Evolutionary conservation across 306 rosid species (phyloP).

Genomic region (Vachellia collinsii): DNA sequence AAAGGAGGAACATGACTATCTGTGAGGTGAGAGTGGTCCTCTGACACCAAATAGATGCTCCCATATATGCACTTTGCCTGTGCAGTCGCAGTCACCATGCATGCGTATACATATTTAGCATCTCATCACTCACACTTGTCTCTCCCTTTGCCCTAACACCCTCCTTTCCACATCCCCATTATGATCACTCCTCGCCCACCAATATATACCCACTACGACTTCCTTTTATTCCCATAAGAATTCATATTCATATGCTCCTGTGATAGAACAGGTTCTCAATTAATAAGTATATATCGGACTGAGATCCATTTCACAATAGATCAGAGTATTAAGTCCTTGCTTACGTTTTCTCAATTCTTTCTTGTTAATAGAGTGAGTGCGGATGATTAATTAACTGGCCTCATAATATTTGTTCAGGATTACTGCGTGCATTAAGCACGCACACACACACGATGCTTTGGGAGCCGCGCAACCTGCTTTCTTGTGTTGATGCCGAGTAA

Average conservation of each 20-base stretch:
- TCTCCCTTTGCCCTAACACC: not conserved
- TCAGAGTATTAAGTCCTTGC: not conserved
- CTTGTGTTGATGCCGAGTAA: not conserved
- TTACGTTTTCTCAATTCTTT: not conserved
- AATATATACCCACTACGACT: not conserved
- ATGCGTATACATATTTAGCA: not conserved
- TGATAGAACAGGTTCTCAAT: conserved; percentile 8
- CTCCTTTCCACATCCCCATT: conserved; percentile 4
- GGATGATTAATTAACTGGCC: not conserved
- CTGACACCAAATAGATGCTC: conserved; percentile 20
- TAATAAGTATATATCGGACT: not conserved
- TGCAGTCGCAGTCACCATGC: conserved; percentile 3
- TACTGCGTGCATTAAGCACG: not conserved
- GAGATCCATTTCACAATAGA: conserved; percentile 9
- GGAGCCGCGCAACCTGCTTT: conserved; percentile 12
- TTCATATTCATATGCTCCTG: not conserved
- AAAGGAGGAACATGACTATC: conserved; percentile 35
- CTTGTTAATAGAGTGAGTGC: not conserved
- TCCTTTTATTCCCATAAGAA: not conserved
- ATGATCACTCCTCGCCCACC: not conserved
- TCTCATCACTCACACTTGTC: conserved; percentile 4
- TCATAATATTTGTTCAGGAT: not conserved
- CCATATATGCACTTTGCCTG: not conserved
- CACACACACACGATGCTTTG: not conserved
- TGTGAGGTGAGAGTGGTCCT: conserved; percentile 33